These are phyloP conservation scores for Betula pendula DNA, from an alignment of 306 rosid species.

Conservation along the genomic window DNA sequence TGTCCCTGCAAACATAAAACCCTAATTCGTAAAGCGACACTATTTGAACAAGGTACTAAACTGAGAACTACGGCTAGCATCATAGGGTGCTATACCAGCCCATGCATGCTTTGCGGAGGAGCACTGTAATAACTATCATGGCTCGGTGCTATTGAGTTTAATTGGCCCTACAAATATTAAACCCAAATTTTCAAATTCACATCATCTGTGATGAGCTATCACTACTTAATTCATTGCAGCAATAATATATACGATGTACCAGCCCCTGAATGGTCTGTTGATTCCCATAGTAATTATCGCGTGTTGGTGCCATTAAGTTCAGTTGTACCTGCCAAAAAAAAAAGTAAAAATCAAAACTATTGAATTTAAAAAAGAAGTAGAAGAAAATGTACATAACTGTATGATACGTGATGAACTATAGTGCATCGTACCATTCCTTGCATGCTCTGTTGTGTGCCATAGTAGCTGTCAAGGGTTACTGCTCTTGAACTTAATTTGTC, in stretches of 20 bases:
- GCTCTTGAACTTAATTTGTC: constrained; percentile 83
- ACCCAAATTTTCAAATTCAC: constrained; percentile 24
- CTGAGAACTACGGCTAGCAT: constrained; percentile 23
- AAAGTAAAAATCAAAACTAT: not conserved
- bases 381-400: not conserved
- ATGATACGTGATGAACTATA: constrained; percentile 21
- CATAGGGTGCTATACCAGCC: constrained; percentile 66
- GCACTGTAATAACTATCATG: constrained; percentile 84
- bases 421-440: constrained; percentile 81
- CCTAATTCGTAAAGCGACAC: constrained; percentile 25
- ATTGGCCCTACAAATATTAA: constrained; percentile 68
- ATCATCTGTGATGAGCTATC: not conserved
- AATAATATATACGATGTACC: constrained; percentile 49
- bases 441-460: constrained; percentile 73
- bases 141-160: constrained; percentile 81
- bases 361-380: not conserved
- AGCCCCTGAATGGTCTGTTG: constrained; percentile 89
- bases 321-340: constrained; percentile 55
- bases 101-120: constrained; percentile 88
- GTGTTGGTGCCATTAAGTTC: constrained; percentile 95
- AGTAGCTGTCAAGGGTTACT: constrained; percentile 81
- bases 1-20: constrained; percentile 74
- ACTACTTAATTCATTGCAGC: constrained; percentile 4
- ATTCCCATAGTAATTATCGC: constrained; percentile 86
- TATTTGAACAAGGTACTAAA: constrained; percentile 18